These are phyloP conservation scores for Beauveria medogensis DNA, from an alignment of 2,329 filamentous ascomycete species.

Conservation along the genomic window DNA sequence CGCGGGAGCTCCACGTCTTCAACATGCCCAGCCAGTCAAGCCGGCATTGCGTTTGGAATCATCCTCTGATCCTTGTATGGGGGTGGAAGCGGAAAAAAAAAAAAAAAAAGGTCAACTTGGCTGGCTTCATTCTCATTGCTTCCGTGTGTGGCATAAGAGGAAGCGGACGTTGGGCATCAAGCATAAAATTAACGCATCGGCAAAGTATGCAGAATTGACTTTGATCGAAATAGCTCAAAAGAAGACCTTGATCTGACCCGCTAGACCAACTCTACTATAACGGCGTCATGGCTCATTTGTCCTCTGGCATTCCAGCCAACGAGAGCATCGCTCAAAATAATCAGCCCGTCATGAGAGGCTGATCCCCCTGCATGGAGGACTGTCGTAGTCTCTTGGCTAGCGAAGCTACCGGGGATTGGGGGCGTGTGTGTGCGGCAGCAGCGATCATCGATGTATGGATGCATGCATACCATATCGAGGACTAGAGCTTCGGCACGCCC, in stretches of 20 bases:
- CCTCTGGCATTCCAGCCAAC: neutral
- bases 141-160: no score
- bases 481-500: neutral
- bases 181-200: no score
- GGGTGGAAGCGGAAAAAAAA: neutral
- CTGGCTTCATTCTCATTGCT: neutral
- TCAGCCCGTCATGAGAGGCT: conserved; percentile 6
- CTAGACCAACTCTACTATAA: neutral
- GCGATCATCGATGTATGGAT: neutral
- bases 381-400: neutral
- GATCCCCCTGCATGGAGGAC: neutral
- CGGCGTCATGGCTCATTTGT: neutral
- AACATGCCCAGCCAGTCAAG: neutral
- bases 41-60: conserved; percentile 5
- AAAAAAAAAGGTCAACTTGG: no score
- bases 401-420: neutral
- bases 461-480: neutral
- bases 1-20: neutral
- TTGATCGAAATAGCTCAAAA: no score
- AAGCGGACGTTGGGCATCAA: no score
- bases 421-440: neutral
- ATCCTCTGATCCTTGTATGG: neutral
- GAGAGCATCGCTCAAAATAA: neutral
- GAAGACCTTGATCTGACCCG: no score
- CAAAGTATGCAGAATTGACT: no score